A percentile compares a stretch with the other conserved stretches of the same genome.
Evolutionary conservation across 2,329 filamentous ascomycete species (phyloP).

Genomic region (Alternaria conjuncta): DNA sequence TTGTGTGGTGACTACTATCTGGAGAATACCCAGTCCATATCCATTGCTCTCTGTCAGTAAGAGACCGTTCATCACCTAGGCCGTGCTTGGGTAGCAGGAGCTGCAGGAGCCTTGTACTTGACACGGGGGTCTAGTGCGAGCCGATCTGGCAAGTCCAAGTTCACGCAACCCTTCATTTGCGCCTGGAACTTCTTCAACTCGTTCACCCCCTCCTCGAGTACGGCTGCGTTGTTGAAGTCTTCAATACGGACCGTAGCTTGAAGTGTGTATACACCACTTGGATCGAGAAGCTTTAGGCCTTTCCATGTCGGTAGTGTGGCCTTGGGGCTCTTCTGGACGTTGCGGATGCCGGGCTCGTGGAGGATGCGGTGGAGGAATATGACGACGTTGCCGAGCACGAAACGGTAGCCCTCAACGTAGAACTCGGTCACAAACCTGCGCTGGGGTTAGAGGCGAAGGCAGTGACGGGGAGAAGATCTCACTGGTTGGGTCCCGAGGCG

Average conservation of each 20-base stretch:
- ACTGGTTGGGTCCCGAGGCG: constrained; percentile 60
- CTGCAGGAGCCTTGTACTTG: constrained; percentile 51
- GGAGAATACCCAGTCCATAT: neutral
- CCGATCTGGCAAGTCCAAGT: constrained; percentile 64
- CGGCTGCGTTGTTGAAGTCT: constrained; percentile 60
- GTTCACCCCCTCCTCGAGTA: constrained; percentile 61
- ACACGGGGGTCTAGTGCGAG: constrained; percentile 66
- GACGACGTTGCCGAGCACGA: constrained; percentile 64
- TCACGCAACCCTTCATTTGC: constrained; percentile 63
- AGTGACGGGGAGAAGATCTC: constrained; percentile 22
- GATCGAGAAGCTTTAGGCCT: constrained; percentile 60
- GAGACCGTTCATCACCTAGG: constrained; percentile 22
- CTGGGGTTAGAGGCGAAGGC: constrained; percentile 24
- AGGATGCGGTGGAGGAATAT: constrained; percentile 64
- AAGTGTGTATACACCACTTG: constrained; percentile 63
- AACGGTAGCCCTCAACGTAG: constrained; percentile 62
- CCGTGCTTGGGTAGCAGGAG: constrained; percentile 18
- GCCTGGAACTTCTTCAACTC: constrained; percentile 63
- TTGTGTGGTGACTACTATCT: neutral
- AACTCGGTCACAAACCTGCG: constrained; percentile 64
- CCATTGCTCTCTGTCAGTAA: neutral
- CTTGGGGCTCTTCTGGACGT: constrained; percentile 40
- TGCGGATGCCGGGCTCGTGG: constrained; percentile 51
- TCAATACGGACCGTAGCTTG: constrained; percentile 65
- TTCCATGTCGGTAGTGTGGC: constrained; percentile 52